Conservation (phyloP, 352 stramenopile species). For the Globisporangium cederbergense region DNA sequence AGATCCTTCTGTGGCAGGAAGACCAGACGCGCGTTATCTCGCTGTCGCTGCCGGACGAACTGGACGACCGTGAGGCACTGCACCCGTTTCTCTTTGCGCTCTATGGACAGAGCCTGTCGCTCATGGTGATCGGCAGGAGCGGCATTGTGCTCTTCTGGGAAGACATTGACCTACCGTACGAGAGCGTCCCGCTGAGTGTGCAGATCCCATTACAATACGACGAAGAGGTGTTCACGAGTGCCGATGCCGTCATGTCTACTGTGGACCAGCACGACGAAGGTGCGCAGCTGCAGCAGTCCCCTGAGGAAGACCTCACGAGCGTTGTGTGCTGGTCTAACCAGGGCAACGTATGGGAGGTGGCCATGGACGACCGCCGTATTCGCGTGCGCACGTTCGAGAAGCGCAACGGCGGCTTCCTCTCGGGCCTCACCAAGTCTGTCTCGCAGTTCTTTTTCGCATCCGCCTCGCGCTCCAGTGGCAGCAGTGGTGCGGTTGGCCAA, state of each 20-base stretch:
- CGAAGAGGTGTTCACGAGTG: slow-evolving; percentile 50
- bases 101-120: slow-evolving; percentile 59
- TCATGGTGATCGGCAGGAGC: slow-evolving; percentile 62
- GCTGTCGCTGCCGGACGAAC: slow-evolving; percentile 52
- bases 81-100: slow-evolving; percentile 66
- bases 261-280: slow-evolving; percentile 10
- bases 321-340: slow-evolving; percentile 81
- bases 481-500: neutral
- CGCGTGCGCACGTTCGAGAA: slow-evolving; percentile 73
- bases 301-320: slow-evolving; percentile 36
- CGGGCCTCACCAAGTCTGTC: slow-evolving; percentile 67
- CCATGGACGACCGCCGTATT: slow-evolving; percentile 76
- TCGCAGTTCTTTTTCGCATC: slow-evolving; percentile 78
- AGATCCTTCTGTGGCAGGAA: slow-evolving; percentile 70
- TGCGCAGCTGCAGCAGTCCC: slow-evolving; percentile 12
- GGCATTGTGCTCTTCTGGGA: slow-evolving; percentile 80
- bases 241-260: slow-evolving; percentile 28
- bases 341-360: slow-evolving; percentile 76
- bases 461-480: slow-evolving; percentile 18
- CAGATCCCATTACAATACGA: slow-evolving; percentile 63
- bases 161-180: slow-evolving; percentile 74
- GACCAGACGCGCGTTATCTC: slow-evolving; percentile 39
- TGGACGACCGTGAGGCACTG: slow-evolving; percentile 44
- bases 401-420: slow-evolving; percentile 58
- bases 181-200: slow-evolving; percentile 71